Percentiles rank a stretch among this genome's conserved stretches.
Conservation (phyloP, 148 eudicot species). For the Fagopyrum tataricum region DNA sequence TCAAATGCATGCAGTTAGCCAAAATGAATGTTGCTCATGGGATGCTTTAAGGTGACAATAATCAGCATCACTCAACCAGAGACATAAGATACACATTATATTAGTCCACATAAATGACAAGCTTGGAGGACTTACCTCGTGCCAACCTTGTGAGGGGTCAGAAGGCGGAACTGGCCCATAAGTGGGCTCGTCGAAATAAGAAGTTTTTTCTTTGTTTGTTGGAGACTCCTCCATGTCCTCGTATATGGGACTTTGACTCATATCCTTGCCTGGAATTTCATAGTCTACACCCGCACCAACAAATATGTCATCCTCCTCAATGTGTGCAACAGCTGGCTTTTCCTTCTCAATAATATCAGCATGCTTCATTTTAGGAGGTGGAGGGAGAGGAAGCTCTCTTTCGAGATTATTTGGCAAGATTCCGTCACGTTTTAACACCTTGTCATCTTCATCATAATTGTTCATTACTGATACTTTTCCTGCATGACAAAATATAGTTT, state of each 20-base stretch:
- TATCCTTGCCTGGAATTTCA: constrained; percentile 66
- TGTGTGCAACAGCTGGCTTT: constrained; percentile 53
- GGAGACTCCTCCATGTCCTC: constrained; percentile 99
- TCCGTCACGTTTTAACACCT: constrained; percentile 40
- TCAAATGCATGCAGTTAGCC: not conserved
- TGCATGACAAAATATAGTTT: constrained; percentile 16
- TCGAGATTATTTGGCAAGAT: constrained; percentile 32
- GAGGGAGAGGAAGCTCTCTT: constrained; percentile 57
- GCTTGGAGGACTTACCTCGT: constrained; percentile 46
- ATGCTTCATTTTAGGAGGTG: constrained; percentile 46
- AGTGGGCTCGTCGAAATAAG: constrained; percentile 68
- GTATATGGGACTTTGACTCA: constrained; percentile 84
- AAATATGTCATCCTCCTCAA: constrained; percentile 88
- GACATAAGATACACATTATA: not conserved
- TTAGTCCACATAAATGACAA: not conserved
- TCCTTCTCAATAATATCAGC: constrained; percentile 53
- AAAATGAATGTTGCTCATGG: not conserved
- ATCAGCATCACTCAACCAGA: not conserved
- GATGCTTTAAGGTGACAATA: not conserved
- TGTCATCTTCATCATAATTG: constrained; percentile 53
- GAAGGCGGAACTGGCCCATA: constrained; percentile 93
- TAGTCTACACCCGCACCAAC: constrained; percentile 84
- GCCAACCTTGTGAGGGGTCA: constrained; percentile 79
- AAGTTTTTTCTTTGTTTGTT: constrained; percentile 55
- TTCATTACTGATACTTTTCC: constrained; percentile 44